Base-by-base conservation (phyloP, 805 yeast species). In the Danielia oregonensis region DNA sequence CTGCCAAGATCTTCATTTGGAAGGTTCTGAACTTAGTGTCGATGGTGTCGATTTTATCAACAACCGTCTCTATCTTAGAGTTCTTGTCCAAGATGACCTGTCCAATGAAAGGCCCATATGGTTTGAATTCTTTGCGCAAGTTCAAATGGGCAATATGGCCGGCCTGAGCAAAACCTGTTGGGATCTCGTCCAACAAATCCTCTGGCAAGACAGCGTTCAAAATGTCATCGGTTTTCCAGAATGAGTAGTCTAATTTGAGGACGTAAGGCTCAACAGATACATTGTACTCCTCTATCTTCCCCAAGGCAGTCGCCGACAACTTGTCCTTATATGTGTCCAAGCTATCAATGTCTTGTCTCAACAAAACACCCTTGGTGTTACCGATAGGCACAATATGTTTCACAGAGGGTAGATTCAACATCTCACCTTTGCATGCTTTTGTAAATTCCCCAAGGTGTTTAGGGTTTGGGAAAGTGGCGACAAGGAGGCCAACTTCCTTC, bases 111-210 rank as follows among this genome's bases (percentile, higher is more conserved):
- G 64, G 44, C 30, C 84, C 89, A 54, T 72, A 91, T 2, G 94
- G 94, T 52, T 86, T 79, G 62, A 81, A 93, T 52, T 86, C 93
- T 26, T 82, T 83, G 29, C 88, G 70, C 26, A 93, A 59, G 51
- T 93, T 93, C 52, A 94, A 61, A 59, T 93, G 99, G 0, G 97
- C 98, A 38, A 93, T 74, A 61, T 93, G 97, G 0, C 99, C 99
- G 0, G 95, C 94, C 24, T 79, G 78, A 1, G 97, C 86, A 57
- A 85, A 93, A 0, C 97, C 94, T 1, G 93, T 70, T 1, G 98
- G 99, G 6, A 82, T 68, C 37, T 87, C 95, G 26, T 74, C 80
- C 5, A 76, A 59, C 14, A 78, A 57, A 13, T 78, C 68, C 29
- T 75, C 82, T 0, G 99, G 98, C 29, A 93, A 59, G 3, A 88